These are phyloP conservation scores for Dactylella cylindrospora DNA, from an alignment of 2,329 filamentous ascomycete species.

Conservation along the genomic window DNA sequence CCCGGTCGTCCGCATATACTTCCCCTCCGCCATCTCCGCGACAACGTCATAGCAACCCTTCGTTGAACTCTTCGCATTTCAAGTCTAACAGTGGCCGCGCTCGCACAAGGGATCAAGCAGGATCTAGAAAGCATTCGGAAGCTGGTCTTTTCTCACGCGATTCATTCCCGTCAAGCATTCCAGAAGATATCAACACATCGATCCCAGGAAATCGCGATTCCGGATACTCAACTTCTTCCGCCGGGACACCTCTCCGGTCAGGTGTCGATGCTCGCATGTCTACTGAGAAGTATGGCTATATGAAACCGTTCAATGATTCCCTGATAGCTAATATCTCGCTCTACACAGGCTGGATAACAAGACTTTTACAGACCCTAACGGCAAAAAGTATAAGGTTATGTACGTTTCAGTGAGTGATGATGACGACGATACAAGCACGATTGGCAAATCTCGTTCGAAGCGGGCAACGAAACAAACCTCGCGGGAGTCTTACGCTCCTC, in stretches of 20 bases:
- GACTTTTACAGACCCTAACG: conserved; percentile 3
- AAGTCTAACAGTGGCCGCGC: conserved; percentile 32
- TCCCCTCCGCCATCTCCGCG: conserved; percentile 32
- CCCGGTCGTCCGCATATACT: conserved; percentile 26
- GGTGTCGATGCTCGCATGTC: conserved; percentile 17
- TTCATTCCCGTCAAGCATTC: conserved; percentile 32
- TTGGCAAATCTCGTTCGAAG: conserved; percentile 33
- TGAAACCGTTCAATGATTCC: not conserved
- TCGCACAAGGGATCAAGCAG: conserved; percentile 37
- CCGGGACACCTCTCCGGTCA: conserved; percentile 20
- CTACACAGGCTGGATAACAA: conserved; percentile 22
- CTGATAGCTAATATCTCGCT: conserved; percentile 8
- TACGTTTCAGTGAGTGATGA: conserved; percentile 38
- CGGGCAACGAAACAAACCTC: conserved; percentile 30
- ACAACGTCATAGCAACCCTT: conserved; percentile 37
- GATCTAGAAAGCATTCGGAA: conserved; percentile 37
- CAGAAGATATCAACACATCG: conserved; percentile 34
- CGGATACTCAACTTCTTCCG: conserved; percentile 35
- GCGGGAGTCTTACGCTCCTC: conserved; percentile 22
- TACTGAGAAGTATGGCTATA: conserved; percentile 36
- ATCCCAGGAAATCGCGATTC: conserved; percentile 40
- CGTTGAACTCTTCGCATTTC: conserved; percentile 26
- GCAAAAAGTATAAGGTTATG: conserved; percentile 37
- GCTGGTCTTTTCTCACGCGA: conserved; percentile 32
- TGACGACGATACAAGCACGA: conserved; percentile 26